These are phyloP conservation scores for Kodamaea leandrae DNA, from an alignment of 805 yeast species.

Conservation along the genomic window DNA sequence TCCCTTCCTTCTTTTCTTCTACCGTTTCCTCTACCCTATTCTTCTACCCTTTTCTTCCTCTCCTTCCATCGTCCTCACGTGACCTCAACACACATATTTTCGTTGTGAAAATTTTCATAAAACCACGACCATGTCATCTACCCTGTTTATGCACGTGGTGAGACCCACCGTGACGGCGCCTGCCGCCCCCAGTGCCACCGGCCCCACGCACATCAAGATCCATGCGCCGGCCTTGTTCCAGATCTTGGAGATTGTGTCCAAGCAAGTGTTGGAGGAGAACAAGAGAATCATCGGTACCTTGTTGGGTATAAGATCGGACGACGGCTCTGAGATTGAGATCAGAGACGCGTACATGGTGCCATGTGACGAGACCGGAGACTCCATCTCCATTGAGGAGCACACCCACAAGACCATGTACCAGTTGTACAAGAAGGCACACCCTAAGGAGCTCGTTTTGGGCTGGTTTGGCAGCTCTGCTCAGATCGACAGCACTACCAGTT, in stretches of 20 bases:
- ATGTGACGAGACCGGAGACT: constrained; percentile 68
- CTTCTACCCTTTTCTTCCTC: too few species aligned
- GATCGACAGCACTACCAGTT: constrained; percentile 69
- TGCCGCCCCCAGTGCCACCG: constrained; percentile 41
- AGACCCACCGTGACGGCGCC: constrained; percentile 52
- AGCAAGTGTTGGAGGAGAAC: constrained; percentile 39
- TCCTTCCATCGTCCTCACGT: constrained; percentile 1
- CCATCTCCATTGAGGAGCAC: constrained; percentile 73
- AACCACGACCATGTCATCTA: constrained; percentile 17
- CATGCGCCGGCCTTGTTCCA: constrained; percentile 73
- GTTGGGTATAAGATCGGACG: constrained; percentile 79
- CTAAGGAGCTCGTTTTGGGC: constrained; percentile 75
- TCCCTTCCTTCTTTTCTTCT: too few species aligned
- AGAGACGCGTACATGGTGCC: constrained; percentile 80
- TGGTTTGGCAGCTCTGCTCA: constrained; percentile 71
- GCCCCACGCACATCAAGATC: constrained; percentile 55
- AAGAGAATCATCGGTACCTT: constrained; percentile 77
- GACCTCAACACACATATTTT: constrained; percentile 1
- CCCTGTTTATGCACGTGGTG: constrained; percentile 43
- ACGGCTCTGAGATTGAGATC: constrained; percentile 71
- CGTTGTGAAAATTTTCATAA: constrained; percentile 6
- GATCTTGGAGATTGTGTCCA: constrained; percentile 68
- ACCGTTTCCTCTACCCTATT: too few species aligned
- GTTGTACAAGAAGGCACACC: constrained; percentile 72
- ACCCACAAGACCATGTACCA: constrained; percentile 69